phyloP scores from a whole-genome alignment of 2,329 filamentous ascomycete species.

The Cercospora beticola region DNA sequence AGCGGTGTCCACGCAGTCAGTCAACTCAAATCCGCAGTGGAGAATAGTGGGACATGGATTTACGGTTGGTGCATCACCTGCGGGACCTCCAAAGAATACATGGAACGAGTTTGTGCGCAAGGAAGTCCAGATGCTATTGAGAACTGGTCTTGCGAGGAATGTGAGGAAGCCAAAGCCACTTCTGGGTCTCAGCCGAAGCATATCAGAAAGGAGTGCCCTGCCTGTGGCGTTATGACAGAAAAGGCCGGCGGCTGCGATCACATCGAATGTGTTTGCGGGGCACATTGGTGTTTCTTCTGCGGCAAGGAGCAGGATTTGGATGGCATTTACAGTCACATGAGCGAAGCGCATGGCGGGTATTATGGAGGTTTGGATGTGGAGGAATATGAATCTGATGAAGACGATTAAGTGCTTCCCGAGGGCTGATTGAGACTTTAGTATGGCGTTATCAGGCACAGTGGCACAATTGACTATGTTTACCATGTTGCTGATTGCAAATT shows the following conservation, averaged over 20 bases:
- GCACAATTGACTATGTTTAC: neutral
- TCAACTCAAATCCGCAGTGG: conserved; percentile 9
- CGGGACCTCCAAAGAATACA: conserved; percentile 8
- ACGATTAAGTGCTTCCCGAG: neutral
- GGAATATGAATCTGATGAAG: conserved; percentile 13
- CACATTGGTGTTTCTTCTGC: conserved; percentile 21
- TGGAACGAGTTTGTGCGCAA: conserved; percentile 17
- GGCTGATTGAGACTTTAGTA: neutral
- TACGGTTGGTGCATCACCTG: conserved; percentile 16
- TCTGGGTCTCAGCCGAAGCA: neutral
- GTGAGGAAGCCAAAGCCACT: neutral
- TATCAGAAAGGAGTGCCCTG: conserved; percentile 8
- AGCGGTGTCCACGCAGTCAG: conserved; percentile 12
- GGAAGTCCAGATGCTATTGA: neutral
- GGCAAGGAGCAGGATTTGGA: conserved; percentile 7
- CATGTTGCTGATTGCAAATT: neutral
- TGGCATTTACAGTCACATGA: conserved; percentile 19
- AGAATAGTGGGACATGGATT: conserved; percentile 13
- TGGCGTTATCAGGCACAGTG: neutral
- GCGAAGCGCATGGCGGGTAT: conserved; percentile 18
- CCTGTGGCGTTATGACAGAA: conserved; percentile 14
- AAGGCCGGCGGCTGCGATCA: conserved; percentile 18
- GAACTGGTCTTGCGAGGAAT: conserved; percentile 12
- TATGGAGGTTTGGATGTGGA: conserved; percentile 13
- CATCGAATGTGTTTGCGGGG: conserved; percentile 12